Base-by-base conservation (phyloP, 768 basidiomycete species). In the Lactifluus pinguis region DNA sequence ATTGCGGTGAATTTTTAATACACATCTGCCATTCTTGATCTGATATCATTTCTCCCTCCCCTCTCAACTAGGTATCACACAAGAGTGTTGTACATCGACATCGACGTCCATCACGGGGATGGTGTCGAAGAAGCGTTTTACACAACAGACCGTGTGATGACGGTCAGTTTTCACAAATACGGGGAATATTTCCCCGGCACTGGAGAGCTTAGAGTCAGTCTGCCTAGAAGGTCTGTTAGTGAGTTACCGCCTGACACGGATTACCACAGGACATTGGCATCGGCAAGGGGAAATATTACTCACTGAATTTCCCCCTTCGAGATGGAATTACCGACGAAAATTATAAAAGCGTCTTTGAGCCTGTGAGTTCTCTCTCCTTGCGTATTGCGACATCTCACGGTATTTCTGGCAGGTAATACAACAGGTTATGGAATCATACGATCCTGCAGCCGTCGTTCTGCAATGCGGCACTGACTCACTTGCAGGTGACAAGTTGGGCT, bases 121-220 rank as follows among this genome's bases (percentile, higher is more conserved):
- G 97, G 97, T 47, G 97, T 99, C 25, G 97, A 99, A 71, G 97
- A 99, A 73, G 97, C 97, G 0, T 99, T 99, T 72, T 99, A 98
- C 73, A 95, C 94, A 4, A 98, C 97, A 21, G 95, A 99, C 71
- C 82, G 97, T 48, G 97, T 99, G 59, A 98, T 98, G 97, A 98
- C 95, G 0, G 86, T 86, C 69, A 94, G 91, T 67, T 97, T 98
- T 74, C 97, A 99, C 72, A 98, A 98, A 73, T 99, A 98, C 65
- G 97, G 97, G 38, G 97, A 99, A 73, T 99, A 89, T 73, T 99
- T 99, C 73, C 97, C 97, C 30, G 97, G 97, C 45, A 99, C 97
- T 6, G 97, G 97, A n/a, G 95, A 97, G 73, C 77, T 97, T 44
- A 81, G 95, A 66, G 92, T 92, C 69, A 66, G 84, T 70, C 36